Evolutionary conservation across 2,329 filamentous ascomycete genomes (phyloP), one percentile per base, ranked within the genome.

Genomic region (Sporothrix brunneoviolacea): DNA sequence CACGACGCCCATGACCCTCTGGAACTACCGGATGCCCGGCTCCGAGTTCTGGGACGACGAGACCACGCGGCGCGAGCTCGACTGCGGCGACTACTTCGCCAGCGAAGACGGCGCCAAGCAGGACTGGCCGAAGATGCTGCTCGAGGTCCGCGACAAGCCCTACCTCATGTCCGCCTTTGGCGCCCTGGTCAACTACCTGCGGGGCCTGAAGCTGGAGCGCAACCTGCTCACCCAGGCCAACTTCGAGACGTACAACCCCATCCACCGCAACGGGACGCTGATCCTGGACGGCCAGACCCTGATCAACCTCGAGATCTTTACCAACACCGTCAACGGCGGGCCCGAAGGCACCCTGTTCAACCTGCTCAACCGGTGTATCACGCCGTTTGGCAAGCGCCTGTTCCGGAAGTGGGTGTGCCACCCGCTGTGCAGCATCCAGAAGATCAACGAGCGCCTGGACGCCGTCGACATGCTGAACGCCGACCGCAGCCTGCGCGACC

Each of bases 361-460:
- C 46, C 81, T 98, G 56, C 78, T 98, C 47, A 97, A 98, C 65
- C 83, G 89, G 46, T 98, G 93, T 64, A 85, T 96, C 55, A 97
- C 93, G 4, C 91, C 93, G 0, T 98, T 98, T 63, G 93, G 93
- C 51, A 98, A 98, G 70, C 86, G 93, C 10, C 82, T 95, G 65
- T 90, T 98, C 66, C 86, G 91, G 49, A 90, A 95, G 65, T 98
- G 93, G 93, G 86, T 98, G 3, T 97, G 91, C 61, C 93, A 98
- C 66, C 93, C 93, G 3, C 74, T 98, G 13, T 89, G 90, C 64
- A 86, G 95, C 67, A 83, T 88, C 6, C 71, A 76, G 33, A 90
- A 86, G 63, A 96, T 98, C 71, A 95, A 97, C 61, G 90, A 94
- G 57, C 82, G 93, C 6, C 74, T 98, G 10, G 91, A 98, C 68